Base-by-base conservation (phyloP, 2,329 filamentous ascomycete species). In the Dendryphion nanum region DNA sequence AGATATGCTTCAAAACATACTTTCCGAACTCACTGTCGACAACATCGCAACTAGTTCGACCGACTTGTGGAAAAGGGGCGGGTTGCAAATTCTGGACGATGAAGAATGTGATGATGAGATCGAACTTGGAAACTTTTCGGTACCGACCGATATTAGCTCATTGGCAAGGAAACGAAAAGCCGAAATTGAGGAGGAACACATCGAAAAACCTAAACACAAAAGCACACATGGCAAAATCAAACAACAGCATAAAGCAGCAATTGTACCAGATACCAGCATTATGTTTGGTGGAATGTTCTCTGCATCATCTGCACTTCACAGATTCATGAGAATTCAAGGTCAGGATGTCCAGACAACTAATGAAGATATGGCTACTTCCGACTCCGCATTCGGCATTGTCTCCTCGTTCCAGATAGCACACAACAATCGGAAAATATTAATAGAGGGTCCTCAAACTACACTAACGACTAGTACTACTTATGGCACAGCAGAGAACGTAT, bases 301-400 rank as follows among this genome's bases (percentile, higher is more conserved):
- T 45, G 67, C 66, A 18, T 61, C 50, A 8, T 61, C 59, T 6
- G 71, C 72, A 3, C 50, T 80, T 19, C 63, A 70, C 4, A 72
- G 68, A 18, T 81, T 77, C 46, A 74, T 80, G 65, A 63, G 71
- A 34, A 58, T 73, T 6, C 69, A 72, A 37, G 69, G 72, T 17
- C 59, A 51, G 41, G 32, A 34, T 12, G 19, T 31, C 3, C n/a
- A n/a, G 8, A 26, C 23, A 26, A 35, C 34, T 18, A 35, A 30
- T 5, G 18, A 6, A 30, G 19, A 15, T 14, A 17, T 8, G 8
- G 29, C 5, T n/a, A n/a, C n/a, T n/a, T n/a, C n/a, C n/a, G n/a
- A n/a, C n/a, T n/a, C n/a, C n/a, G n/a, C n/a, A n/a, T n/a, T n/a
- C n/a, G n/a, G n/a, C n/a, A n/a, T n/a, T n/a, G n/a, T n/a, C n/a